phyloP scores from a whole-genome alignment of 257 asterid species.

The Ilex asprella region DNA sequence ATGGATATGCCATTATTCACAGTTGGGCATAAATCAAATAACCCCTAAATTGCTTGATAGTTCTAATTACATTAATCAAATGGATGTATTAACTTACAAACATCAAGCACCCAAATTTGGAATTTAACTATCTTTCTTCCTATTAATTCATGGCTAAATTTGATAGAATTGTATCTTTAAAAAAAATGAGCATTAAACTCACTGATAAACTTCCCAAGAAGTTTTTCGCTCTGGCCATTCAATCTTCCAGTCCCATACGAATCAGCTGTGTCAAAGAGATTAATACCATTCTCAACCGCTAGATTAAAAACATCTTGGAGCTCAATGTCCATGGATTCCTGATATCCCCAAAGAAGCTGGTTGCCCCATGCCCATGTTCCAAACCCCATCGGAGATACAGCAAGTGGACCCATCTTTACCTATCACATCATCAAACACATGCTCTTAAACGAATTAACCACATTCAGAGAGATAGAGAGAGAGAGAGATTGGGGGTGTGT shows the following conservation, averaged over 20 bases:
- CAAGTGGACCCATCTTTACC: slow-evolving; percentile 75
- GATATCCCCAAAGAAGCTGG: slow-evolving; percentile 89
- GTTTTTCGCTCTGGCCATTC: slow-evolving; percentile 92
- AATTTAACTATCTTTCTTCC: too few relatives aligned
- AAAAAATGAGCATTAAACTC: slow-evolving; percentile 38
- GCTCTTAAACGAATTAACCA: too few relatives aligned
- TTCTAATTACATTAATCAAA: too few relatives aligned
- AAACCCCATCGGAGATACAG: slow-evolving; percentile 95
- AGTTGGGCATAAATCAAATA: too few relatives aligned
- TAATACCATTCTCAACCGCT: slow-evolving; percentile 74
- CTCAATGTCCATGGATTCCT: slow-evolving; percentile 81
- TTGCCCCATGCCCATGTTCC: slow-evolving; percentile 99
- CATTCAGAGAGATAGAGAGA: background rate
- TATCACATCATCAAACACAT: slow-evolving; percentile 4
- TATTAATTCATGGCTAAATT: background rate
- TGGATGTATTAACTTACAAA: background rate
- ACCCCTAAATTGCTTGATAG: too few relatives aligned
- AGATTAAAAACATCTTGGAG: slow-evolving; percentile 80
- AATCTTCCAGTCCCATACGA: slow-evolving; percentile 88
- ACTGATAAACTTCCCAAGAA: slow-evolving; percentile 79
- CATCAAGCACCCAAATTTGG: background rate
- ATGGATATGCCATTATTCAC: too few relatives aligned
- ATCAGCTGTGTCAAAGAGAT: slow-evolving; percentile 91
- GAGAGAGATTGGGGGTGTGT: too few relatives aligned
- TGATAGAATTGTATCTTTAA: background rate